phyloP scores from a whole-genome alignment of 805 yeast species.

The Candida mattraensis region DNA sequence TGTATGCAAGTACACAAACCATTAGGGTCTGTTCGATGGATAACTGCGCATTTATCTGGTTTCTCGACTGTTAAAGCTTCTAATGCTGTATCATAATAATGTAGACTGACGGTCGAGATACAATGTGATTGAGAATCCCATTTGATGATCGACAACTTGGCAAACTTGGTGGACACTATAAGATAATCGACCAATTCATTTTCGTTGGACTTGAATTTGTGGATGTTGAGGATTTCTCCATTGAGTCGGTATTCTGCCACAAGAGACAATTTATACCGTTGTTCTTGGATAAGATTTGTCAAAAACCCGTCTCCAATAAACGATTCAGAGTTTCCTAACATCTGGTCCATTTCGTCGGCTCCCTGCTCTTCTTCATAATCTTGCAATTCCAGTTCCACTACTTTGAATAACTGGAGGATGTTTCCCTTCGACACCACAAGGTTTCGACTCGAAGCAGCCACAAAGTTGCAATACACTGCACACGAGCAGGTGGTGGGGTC shows the following conservation, averaged over 20 bases:
- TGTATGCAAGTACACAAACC: slow-evolving; percentile 55
- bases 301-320: slow-evolving; percentile 24
- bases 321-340: slow-evolving; percentile 19
- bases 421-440: slow-evolving; percentile 72
- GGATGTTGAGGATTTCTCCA: slow-evolving; percentile 65
- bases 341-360: slow-evolving; percentile 16
- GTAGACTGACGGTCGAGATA: slow-evolving; percentile 75
- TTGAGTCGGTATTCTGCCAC: slow-evolving; percentile 68
- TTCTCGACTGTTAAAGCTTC: slow-evolving; percentile 47
- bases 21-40: slow-evolving; percentile 62
- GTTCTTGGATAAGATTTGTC: slow-evolving; percentile 17
- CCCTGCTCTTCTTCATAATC: slow-evolving; percentile 19
- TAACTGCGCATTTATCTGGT: slow-evolving; percentile 37
- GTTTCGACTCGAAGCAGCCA: slow-evolving; percentile 43
- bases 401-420: slow-evolving; percentile 59
- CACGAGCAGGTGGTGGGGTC: slow-evolving; percentile 75
- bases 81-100: slow-evolving; percentile 77
- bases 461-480: slow-evolving; percentile 48
- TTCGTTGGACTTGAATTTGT: slow-evolving; percentile 48
- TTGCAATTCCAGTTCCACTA: slow-evolving; percentile 30
- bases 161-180: slow-evolving; percentile 64
- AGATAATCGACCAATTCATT: slow-evolving; percentile 54
- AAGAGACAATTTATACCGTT: slow-evolving; percentile 37
- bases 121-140: slow-evolving; percentile 61
- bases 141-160: slow-evolving; percentile 72